phyloP scores from a whole-genome alignment of 2,329 filamentous ascomycete genomes.

The Ampelomyces quisqualis region DNA sequence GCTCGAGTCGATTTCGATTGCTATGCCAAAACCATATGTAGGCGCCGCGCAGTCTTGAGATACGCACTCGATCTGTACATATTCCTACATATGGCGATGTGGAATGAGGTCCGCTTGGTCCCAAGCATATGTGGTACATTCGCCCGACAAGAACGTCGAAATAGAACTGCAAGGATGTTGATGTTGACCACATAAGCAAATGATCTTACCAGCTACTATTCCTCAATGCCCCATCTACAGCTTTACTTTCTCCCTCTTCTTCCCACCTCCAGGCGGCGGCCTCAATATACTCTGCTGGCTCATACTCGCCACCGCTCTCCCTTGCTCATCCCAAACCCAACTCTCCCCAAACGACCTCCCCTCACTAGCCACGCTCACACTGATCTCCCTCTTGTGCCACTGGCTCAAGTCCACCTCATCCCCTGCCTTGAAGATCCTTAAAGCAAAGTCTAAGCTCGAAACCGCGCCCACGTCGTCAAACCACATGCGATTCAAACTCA shows the following conservation, averaged over 20 bases:
- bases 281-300: conserved; percentile 50
- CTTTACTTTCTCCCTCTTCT: conserved; percentile 12
- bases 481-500: conserved; percentile 48
- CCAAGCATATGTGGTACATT: no score
- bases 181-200: no score
- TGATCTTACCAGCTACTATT: no score
- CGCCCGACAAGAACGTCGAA: no score
- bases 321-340: conserved; percentile 49
- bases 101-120: no score
- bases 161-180: no score
- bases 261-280: conserved; percentile 10
- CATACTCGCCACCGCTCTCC: conserved; percentile 51
- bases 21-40: no score
- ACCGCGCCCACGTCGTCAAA: conserved; percentile 50
- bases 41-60: no score
- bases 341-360: conserved; percentile 51
- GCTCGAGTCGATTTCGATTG: no score
- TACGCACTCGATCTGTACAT: no score
- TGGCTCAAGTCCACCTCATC: conserved; percentile 41
- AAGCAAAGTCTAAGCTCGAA: conserved; percentile 54
- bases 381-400: conserved; percentile 51
- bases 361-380: conserved; percentile 40
- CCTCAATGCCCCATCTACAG: conserved; percentile 4
- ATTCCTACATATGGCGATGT: no score
- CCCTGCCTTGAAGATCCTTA: conserved; percentile 46